phyloP scores from a whole-genome alignment of 1,284 basidiomycete species.

The Fomes fomentarius region DNA sequence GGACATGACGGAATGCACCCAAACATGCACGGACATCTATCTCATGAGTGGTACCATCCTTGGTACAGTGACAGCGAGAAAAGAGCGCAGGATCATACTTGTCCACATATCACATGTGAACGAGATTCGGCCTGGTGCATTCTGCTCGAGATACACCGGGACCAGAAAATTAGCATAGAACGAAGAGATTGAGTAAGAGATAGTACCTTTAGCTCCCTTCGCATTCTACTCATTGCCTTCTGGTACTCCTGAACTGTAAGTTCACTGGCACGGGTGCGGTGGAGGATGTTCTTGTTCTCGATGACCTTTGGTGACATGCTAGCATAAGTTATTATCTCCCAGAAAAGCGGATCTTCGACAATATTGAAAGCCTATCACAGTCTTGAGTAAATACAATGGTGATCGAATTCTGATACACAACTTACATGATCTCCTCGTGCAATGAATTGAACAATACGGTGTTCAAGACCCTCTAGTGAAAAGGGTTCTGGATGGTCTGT shows the following conservation, averaged over 20 bases:
- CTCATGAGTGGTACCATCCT: background rate
- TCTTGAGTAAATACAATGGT: background rate
- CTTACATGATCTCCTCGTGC: constrained; percentile 10
- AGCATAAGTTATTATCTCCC: constrained; percentile 5
- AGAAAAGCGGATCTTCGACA: constrained; percentile 7
- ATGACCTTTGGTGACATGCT: constrained; percentile 4
- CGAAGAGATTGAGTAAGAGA: background rate
- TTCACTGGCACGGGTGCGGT: constrained; percentile 5
- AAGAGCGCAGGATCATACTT: constrained; percentile 4
- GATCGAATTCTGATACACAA: background rate
- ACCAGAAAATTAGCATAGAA: background rate
- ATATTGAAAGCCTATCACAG: constrained; percentile 9
- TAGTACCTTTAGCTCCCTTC: background rate
- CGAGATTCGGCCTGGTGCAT: constrained; percentile 22
- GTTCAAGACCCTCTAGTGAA: background rate
- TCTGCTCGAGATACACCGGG: background rate
- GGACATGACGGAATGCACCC: constrained; percentile 20
- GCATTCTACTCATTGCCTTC: background rate
- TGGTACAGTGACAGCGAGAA: constrained; percentile 26
- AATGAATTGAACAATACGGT: constrained; percentile 1
- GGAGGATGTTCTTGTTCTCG: constrained; percentile 5
- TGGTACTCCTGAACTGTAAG: constrained; percentile 1
- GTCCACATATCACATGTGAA: constrained; percentile 27
- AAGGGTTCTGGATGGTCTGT: constrained; percentile 1
- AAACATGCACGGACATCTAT: constrained; percentile 7